Evolutionary conservation across 1,284 basidiomycete species (phyloP).

Genomic region (Inonotus hispidus): DNA sequence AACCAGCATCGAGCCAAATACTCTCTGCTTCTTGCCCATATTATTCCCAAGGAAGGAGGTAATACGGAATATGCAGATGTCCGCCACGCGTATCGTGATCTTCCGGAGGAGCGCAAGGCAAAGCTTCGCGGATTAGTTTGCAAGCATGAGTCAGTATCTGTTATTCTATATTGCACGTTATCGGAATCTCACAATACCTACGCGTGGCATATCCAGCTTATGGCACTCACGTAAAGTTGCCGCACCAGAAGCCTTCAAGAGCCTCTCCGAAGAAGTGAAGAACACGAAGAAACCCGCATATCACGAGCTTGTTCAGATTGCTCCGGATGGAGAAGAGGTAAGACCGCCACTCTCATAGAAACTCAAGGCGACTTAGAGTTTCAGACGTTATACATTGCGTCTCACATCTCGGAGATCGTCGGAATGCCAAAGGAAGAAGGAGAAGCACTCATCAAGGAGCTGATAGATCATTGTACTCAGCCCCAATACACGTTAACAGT

Average conservation of each 20-base stretch:
- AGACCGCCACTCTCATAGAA: not conserved
- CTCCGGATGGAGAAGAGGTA: constrained; percentile 23
- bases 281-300: constrained; percentile 22
- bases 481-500: constrained; percentile 24
- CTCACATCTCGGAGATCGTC: constrained; percentile 25
- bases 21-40: constrained; percentile 26
- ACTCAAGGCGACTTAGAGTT: not conserved
- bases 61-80: constrained; percentile 29
- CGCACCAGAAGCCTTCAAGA: constrained; percentile 24
- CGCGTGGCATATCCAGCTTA: constrained; percentile 8
- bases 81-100: constrained; percentile 24
- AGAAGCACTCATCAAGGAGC: constrained; percentile 24
- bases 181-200: not conserved
- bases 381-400: constrained; percentile 26
- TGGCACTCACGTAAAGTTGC: constrained; percentile 24
- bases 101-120: constrained; percentile 24
- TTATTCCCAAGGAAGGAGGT: constrained; percentile 25
- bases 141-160: constrained; percentile 21
- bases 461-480: constrained; percentile 26
- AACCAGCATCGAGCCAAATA: constrained; percentile 27
- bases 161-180: not conserved
- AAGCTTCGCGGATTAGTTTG: constrained; percentile 26
- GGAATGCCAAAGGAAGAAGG: constrained; percentile 25
- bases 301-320: constrained; percentile 27
- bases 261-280: constrained; percentile 22